These are phyloP conservation scores for Fusarium sulawesiense DNA, from an alignment of 2,329 filamentous ascomycete species.

Conservation along the genomic window DNA sequence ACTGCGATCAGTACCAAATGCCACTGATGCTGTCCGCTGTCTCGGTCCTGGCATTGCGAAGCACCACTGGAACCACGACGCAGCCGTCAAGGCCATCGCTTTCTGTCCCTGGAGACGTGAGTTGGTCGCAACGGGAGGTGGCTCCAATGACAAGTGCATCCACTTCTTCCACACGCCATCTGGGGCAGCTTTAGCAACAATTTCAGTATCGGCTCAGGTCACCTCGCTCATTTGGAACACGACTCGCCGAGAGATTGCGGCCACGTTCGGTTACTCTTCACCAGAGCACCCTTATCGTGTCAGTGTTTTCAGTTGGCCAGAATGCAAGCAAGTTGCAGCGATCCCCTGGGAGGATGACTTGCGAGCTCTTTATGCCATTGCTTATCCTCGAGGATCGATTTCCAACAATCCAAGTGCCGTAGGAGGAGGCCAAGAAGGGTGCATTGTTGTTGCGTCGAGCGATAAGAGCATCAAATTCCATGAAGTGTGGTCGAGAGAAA, in stretches of 20 bases:
- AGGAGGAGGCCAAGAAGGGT: constrained; percentile 57
- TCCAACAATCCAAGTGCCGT: constrained; percentile 40
- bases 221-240: constrained; percentile 92
- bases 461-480: constrained; percentile 96
- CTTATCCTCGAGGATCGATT: constrained; percentile 72
- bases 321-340: constrained; percentile 84
- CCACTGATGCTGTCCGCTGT: constrained; percentile 55
- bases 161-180: constrained; percentile 93
- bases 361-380: constrained; percentile 86
- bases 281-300: constrained; percentile 90
- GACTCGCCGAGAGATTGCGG: constrained; percentile 86
- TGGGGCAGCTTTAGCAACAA: constrained; percentile 86
- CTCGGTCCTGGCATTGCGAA: constrained; percentile 69
- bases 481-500: constrained; percentile 84
- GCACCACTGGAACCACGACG: constrained; percentile 81
- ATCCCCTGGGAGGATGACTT: constrained; percentile 86
- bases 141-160: constrained; percentile 93
- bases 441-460: constrained; percentile 90
- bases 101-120: constrained; percentile 95
- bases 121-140: constrained; percentile 89
- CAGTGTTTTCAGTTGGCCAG: constrained; percentile 94
- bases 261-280: constrained; percentile 93
- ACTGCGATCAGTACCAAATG: constrained; percentile 46
- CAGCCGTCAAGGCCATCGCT: constrained; percentile 95
- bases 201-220: constrained; percentile 92